Evolutionary conservation across 352 stramenopile species (phyloP), one percentile per base, ranked within the genome.

Genomic region (Phytophthora megakarya): DNA sequence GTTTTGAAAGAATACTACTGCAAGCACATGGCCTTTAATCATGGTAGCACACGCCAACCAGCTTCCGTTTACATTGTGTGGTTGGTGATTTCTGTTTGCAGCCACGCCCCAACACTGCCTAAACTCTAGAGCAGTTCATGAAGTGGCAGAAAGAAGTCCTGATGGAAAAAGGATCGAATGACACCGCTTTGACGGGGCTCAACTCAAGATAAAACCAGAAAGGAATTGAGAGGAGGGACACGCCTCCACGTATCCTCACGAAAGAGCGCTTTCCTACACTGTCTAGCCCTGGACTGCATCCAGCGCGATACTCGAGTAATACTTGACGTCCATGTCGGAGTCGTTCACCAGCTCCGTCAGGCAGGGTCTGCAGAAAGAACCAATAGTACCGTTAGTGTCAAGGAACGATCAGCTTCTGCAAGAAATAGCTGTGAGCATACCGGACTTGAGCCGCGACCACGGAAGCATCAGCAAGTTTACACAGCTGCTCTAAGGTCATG

Each of bases 301-400:
- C 64, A 94, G 65, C 49, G 86, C 86, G 57, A 92, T 73, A 72
- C 80, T 88, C 71, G 86, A 87, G 73, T 89, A 94, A 77, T 90
- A 94, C 80, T 94, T 94, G 63, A 94, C 86, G 69, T 94, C 86
- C 44, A 80, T 81, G 68, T 94, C 86, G 46, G 72, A 75, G 67
- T 94, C 86, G 75, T 84, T 89, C 61, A 85, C 78, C 48, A 94
- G 67, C 45, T 91, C 80, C 48, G 79, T 76, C 48, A 94, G 72
- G 63, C 86, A 92, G 47, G 86, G 80, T 80, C 85, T 91, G 53
- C 19, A 49, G 18, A 59, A 56, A 28, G 13, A 55, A 28, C 5
- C 47, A 44, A 3, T 40, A n/a, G 21, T 44, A 12, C 18, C 33
- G 19, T 67, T 39, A 71, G 28, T 48, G 49, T 40, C 5, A 21